Evolutionary conservation across 805 yeast species (phyloP), one percentile per base, ranked within the genome.

Genomic region (Metschnikowia dekortorum): DNA sequence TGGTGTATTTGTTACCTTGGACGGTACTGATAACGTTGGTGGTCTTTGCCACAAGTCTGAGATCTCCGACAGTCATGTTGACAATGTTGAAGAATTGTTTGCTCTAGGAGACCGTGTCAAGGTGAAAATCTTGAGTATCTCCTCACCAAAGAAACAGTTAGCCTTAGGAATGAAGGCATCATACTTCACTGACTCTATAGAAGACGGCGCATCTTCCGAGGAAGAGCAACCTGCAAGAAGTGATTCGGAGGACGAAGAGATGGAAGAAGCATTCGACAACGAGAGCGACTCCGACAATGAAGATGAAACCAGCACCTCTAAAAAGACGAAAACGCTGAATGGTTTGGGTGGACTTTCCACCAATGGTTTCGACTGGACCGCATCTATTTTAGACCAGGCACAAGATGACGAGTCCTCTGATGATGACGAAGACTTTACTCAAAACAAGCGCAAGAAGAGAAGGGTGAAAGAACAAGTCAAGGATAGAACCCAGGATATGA

Each of bases 101-200:
- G 85, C 87, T 48, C 88, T 82, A 60, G 98, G 98, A 56, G 98
- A 92, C 64, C 78, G 85, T 54, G 97, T 92, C 40, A 89, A 89
- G 70, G 96, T 89, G 34, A 86, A 85, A 70, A 76, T 92, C 36
- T 73, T 91, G 58, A 78, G 74, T 31, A 73, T 85, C 32, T 84
- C 87, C 60, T 49, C 58, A 1, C 81, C 74, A 9, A 89, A 86
- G 74, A 84, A 84, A 53, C 91, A 87, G 63, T 63, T 92, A 18
- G 84, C 96, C 0, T 77, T 92, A 53, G 97, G 98, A 55, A 84
- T 92, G 91, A 92, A 90, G 73, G 97, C 97, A 2, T 87, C 96
- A 3, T 89, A 85, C 68, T 94, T 92, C 66, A 61, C 70, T 14
- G 71, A 59, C n/a, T 73, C 62, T 18, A 67, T 61, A 11, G 71